A percentile compares a stretch with the other conserved stretches of the same genome.
phyloP scores from a whole-genome alignment of 2,329 filamentous ascomycete genomes.

The Aaosphaeria arxii region DNA sequence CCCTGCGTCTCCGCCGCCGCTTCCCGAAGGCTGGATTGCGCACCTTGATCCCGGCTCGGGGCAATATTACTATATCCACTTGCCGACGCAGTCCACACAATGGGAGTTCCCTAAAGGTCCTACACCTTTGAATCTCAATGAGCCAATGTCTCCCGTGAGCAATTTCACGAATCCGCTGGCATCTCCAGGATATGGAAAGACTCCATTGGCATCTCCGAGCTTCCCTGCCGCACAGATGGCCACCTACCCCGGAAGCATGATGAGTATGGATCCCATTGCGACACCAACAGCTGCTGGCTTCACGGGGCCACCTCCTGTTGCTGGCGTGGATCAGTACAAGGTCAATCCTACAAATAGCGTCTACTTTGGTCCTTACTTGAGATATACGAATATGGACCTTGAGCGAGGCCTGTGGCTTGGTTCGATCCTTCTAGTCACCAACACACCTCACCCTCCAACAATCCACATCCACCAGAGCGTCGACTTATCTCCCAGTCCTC shows the following conservation, averaged over 20 bases:
- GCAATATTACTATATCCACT: conserved; percentile 98
- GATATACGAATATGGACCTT: conserved; percentile 96
- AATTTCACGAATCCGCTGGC: conserved; percentile 44
- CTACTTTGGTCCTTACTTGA: conserved; percentile 93
- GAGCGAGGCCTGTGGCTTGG: conserved; percentile 89
- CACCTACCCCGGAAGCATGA: conserved; percentile 80
- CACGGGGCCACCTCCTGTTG: conserved; percentile 79
- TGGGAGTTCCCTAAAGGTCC: conserved; percentile 99
- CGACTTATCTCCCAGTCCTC: conserved; percentile 88
- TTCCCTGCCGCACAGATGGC: conserved; percentile 74
- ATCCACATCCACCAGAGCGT: conserved; percentile 91
- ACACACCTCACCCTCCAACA: conserved; percentile 86
- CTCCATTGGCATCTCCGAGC: conserved; percentile 72
- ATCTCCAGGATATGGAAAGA: conserved; percentile 53
- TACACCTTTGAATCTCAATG: conserved; percentile 80
- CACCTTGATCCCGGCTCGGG: conserved; percentile 94
- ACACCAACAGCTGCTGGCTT: conserved; percentile 80
- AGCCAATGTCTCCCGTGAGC: conserved; percentile 78
- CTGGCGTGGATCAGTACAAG: conserved; percentile 92
- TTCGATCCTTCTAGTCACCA: conserved; percentile 89
- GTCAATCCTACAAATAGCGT: conserved; percentile 92
- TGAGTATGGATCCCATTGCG: conserved; percentile 72
- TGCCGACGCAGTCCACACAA: conserved; percentile 91
- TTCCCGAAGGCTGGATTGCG: conserved; percentile 97
- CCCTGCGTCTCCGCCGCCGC: conserved; percentile 73